Percentiles rank a stretch among this genome's conserved stretches.
Evolutionary conservation across 2,329 filamentous ascomycete species (phyloP).

Genomic region (Sclerotinia sclerotiorum): DNA sequence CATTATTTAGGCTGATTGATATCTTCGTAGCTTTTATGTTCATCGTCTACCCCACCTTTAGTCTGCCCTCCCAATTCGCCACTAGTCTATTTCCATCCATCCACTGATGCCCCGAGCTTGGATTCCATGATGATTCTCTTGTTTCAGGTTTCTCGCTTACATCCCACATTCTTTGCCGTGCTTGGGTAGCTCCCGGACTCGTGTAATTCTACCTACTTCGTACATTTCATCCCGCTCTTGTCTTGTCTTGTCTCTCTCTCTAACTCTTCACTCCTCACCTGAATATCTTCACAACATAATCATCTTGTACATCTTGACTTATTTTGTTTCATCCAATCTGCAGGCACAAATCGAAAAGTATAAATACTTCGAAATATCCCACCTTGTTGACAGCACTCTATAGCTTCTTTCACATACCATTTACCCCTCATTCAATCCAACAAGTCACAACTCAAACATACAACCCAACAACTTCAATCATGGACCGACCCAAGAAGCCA

Average conservation of each 20-base stretch:
- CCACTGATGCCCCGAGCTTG: too few species aligned
- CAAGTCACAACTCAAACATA: neutral
- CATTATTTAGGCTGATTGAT: neutral
- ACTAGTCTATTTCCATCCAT: conserved; percentile 8
- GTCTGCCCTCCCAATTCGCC: too few species aligned
- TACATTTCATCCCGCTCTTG: neutral
- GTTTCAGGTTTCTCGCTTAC: conserved; percentile 25
- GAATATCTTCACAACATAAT: conserved; percentile 4
- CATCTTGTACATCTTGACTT: neutral
- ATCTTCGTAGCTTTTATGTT: neutral
- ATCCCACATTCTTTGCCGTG: conserved; percentile 21
- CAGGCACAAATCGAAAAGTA: neutral
- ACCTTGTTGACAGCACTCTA: neutral
- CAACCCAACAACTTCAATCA: conserved; percentile 46
- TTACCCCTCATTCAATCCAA: conserved; percentile 17
- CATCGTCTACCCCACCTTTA: neutral
- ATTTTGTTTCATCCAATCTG: neutral
- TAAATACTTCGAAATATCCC: conserved; percentile 12
- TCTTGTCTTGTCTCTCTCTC: conserved; percentile 3
- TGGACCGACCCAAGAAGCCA: conserved; percentile 85
- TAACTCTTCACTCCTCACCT: conserved; percentile 2
- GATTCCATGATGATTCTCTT: neutral
- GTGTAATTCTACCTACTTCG: too few species aligned
- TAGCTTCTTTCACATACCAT: conserved; percentile 5
- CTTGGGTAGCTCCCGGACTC: neutral